Percentiles rank a stretch among this genome's conserved stretches.
Conservation (phyloP, 2,329 filamentous ascomycete genomes). For the Teratosphaeria viscida region DNA sequence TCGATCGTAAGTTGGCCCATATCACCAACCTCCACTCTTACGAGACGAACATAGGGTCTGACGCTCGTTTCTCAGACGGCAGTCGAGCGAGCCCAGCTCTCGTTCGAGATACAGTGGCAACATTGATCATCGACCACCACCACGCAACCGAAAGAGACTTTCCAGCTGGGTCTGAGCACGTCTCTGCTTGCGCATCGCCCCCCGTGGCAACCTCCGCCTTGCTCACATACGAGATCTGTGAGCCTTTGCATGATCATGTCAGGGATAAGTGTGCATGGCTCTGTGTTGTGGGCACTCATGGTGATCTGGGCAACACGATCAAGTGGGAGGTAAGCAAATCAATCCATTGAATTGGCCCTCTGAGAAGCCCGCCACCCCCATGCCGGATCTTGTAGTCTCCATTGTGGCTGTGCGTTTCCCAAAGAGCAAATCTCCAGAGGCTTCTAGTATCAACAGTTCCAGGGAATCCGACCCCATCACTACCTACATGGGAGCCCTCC, state of each 20-base stretch:
- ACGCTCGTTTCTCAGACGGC: conserved; percentile 32
- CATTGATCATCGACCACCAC: conserved; percentile 54
- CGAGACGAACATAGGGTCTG: not conserved
- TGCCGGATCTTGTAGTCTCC: too few relatives aligned
- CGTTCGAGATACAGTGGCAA: conserved; percentile 39
- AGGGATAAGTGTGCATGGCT: conserved; percentile 47
- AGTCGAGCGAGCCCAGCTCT: conserved; percentile 46
- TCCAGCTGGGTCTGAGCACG: conserved; percentile 43
- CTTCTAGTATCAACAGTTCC: too few relatives aligned
- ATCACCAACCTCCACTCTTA: not conserved
- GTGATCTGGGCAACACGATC: conserved; percentile 53
- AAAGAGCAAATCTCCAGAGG: too few relatives aligned
- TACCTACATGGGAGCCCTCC: too few relatives aligned
- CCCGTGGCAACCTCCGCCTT: conserved; percentile 56
- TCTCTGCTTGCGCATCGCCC: conserved; percentile 53
- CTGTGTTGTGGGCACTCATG: conserved; percentile 51
- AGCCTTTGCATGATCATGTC: conserved; percentile 44
- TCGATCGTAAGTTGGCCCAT: conserved; percentile 37
- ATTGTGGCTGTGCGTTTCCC: too few relatives aligned
- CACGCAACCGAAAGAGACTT: conserved; percentile 47
- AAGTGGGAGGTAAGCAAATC: conserved; percentile 45
- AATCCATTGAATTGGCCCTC: too few relatives aligned
- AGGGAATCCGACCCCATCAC: too few relatives aligned
- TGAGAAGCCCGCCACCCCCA: too few relatives aligned
- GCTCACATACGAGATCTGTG: conserved; percentile 54